phyloP scores from a whole-genome alignment of 2,329 filamentous ascomycete species.

The Huntiella omanensis region DNA sequence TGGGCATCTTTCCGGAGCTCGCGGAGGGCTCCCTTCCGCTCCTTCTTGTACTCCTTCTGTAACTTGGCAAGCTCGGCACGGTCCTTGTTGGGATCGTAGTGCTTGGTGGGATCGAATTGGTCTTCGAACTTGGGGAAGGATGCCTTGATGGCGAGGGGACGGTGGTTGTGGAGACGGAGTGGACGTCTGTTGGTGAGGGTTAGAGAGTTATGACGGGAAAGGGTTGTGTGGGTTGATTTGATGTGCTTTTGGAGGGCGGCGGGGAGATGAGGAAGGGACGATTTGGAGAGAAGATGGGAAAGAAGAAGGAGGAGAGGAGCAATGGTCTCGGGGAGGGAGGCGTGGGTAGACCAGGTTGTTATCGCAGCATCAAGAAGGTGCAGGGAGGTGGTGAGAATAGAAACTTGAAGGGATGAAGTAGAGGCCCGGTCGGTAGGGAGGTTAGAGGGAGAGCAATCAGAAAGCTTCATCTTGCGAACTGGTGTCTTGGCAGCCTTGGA shows the following conservation, averaged over 20 bases:
- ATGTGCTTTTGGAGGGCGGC: constrained; percentile 22
- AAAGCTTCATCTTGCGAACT: constrained; percentile 37
- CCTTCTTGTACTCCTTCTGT: constrained; percentile 78
- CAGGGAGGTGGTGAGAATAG: constrained; percentile 42
- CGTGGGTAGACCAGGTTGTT: constrained; percentile 53
- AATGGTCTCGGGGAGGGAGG: constrained; percentile 51
- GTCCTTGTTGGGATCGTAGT: constrained; percentile 91
- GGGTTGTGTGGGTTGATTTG: constrained; percentile 24
- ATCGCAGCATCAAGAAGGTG: constrained; percentile 49
- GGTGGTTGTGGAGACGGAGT: constrained; percentile 75
- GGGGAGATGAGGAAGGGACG: constrained; percentile 20
- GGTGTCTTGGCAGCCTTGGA: constrained; percentile 22
- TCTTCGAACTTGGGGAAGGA: constrained; percentile 93
- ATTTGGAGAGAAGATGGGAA: constrained; percentile 32
- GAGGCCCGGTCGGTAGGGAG: constrained; percentile 15
- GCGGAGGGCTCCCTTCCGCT: constrained; percentile 84
- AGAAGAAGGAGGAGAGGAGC: constrained; percentile 41
- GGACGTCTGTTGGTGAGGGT: constrained; percentile 53
- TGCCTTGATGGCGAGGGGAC: constrained; percentile 69
- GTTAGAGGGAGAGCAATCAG: constrained; percentile 29
- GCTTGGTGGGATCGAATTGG: constrained; percentile 79
- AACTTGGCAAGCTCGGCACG: constrained; percentile 71
- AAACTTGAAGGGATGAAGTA: constrained; percentile 27
- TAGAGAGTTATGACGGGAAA: constrained; percentile 37
- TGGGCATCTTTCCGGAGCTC: constrained; percentile 89